Base-by-base conservation (phyloP, 176 grass and related monocot species). In the Thalia dealbata region DNA sequence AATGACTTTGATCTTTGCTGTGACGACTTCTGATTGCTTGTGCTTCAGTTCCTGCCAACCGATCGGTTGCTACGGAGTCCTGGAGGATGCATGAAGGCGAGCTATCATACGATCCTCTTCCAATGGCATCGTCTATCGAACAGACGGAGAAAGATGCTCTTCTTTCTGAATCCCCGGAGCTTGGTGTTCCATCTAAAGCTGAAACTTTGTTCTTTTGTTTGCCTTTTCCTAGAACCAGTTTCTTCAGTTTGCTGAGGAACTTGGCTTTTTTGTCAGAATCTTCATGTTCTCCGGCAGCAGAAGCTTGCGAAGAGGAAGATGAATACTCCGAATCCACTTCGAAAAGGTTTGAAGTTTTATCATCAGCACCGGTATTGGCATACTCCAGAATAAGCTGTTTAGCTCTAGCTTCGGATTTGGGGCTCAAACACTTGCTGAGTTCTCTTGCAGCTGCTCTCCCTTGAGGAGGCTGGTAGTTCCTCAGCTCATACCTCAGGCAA, bases 311-410 rank as follows among this genome's bases (percentile, higher is more conserved):
- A 70, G 76, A 84, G 21, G 16, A 50, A 74, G 7, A 38, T 4
- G 32, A 62, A 64, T 60, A 63, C 28, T 84, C 64, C 2, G 61
- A 74, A 48, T 70, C 41, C 6, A 6, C 9, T 70, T 78, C 52
- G 18, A 59, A 52, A 21, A 30, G 35, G 28, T 61, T 50, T 18
- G 50, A 44, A 50, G 77, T 75, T 78, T 81, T 82, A 60, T 82
- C 75, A 24, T 86, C 70, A 18, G 82, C 66, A 21, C 73, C 84
- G 29, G 58, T 69, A 76, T 72, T 73, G 46, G 84, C 71, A 79
- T 92, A 92, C 61, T 71, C 85, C 50, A 92, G 64, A 88, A 90
- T 86, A 30, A 97, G 87, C 43, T 88, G 78, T 81, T 88, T 97
- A 52, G 82, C 89, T 65, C 79, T 88, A 66, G 86, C 87, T 50